These are phyloP conservation scores for Periglandula ipomoeae DNA, from an alignment of 2,329 filamentous ascomycete genomes.

Conservation along the genomic window DNA sequence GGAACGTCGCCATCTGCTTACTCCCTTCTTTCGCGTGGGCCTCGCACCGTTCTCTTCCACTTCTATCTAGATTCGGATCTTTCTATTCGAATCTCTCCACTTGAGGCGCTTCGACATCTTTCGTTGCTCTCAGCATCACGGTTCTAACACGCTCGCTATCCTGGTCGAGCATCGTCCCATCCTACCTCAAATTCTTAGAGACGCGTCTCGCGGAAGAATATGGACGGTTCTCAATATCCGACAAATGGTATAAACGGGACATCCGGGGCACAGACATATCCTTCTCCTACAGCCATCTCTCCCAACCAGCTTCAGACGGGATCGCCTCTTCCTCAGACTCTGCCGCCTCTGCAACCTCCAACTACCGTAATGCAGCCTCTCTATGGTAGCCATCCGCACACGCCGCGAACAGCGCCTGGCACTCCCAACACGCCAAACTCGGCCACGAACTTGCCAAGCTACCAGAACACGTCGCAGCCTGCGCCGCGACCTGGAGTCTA, in stretches of 20 bases:
- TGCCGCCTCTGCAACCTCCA: constrained; percentile 45
- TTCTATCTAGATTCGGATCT: constrained; percentile 6
- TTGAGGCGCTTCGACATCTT: constrained; percentile 6
- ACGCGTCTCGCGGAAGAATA: constrained; percentile 34
- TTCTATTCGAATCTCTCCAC: constrained; percentile 12
- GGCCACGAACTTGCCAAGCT: constrained; percentile 41
- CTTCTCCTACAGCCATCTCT: constrained; percentile 41
- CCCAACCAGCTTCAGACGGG: constrained; percentile 41
- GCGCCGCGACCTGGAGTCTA: constrained; percentile 39
- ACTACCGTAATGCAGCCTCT: constrained; percentile 32
- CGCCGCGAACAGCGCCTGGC: constrained; percentile 52
- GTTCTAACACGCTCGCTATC: neutral
- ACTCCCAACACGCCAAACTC: constrained; percentile 54
- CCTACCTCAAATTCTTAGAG: constrained; percentile 11
- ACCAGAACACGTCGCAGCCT: constrained; percentile 41
- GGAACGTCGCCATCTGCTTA: constrained; percentile 19
- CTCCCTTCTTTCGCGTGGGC: constrained; percentile 18
- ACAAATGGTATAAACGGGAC: constrained; percentile 48
- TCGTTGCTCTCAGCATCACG: constrained; percentile 4
- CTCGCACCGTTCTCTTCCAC: constrained; percentile 11
- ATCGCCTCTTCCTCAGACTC: constrained; percentile 41
- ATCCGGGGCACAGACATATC: constrained; percentile 38
- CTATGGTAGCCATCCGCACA: constrained; percentile 52
- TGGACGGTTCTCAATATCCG: constrained; percentile 46
- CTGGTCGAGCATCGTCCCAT: neutral